Base-by-base conservation (phyloP, 2,329 filamentous ascomycete genomes). In the Aspergillus quadricinctus region DNA sequence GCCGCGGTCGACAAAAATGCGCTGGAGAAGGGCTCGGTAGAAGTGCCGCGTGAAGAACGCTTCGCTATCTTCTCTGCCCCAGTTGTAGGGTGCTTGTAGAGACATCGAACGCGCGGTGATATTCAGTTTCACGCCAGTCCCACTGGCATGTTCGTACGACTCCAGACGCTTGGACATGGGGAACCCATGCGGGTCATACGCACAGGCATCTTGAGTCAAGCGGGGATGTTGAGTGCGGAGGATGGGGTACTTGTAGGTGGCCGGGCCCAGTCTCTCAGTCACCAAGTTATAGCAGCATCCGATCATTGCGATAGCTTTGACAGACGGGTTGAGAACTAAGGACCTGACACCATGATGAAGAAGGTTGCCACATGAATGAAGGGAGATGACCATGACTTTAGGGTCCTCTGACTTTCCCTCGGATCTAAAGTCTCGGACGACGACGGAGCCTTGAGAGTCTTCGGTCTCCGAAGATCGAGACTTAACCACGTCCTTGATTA, bases 61-160 rank as follows among this genome's bases (percentile, higher is more conserved):
- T 52, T 92, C 88, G 70, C 90, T 95, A 58, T 96, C 92, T 28
- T 81, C 78, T 25, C 80, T 78, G 2, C 88, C 89, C 94, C 94
- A 99, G 77, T 99, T 99, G 57, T 87, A 81, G 1, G 94, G 92
- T 7, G 94, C 94, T 76, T 99, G 94, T 50, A 95, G 92, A 2
- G 93, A 93, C 93, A 97, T 97, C 88, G 96, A 96, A 48, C 94
- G 85, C 1, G 94, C 92, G 3, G 94, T 99, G 69, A 97, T 96
- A 73, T 99, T 97, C 56, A 97, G 81, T 25, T 90, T 83, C 49
- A 97, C 81, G 2, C 92, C 91, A 25, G 72, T 72, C 8, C 80
- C 78, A 17, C 75, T 77, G 21, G 78, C 73, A 64, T 88, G 83
- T 3, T 75, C 68, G 72, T 84, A 73, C 68, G 80, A 71, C 56